Conservation (phyloP, 306 rosid genomes). For the Abrus pulchellus region DNA sequence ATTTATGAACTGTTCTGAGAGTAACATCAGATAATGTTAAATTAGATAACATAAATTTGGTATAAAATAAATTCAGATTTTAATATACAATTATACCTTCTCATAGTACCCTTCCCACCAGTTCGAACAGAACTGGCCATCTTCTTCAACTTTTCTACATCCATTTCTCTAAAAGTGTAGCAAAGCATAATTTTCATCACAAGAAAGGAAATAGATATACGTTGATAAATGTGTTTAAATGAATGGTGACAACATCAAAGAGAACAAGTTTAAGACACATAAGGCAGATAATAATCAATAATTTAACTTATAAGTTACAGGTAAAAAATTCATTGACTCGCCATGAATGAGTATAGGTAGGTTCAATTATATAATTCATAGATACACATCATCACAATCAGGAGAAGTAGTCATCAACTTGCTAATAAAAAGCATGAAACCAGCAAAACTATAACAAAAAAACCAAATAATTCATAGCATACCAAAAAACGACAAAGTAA, state of each 20-base stretch:
- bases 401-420: not conserved
- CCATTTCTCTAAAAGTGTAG: slow-evolving; percentile 61
- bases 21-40: not conserved
- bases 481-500: not conserved
- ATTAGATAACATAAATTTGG: not conserved
- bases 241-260: not conserved
- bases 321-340: not conserved
- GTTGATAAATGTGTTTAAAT: not conserved
- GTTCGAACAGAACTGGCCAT: slow-evolving; percentile 96
- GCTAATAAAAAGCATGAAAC: not conserved
- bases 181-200: slow-evolving; percentile 3
- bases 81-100: slow-evolving; percentile 63
- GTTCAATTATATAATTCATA: not conserved
- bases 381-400: not conserved
- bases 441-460: not conserved
- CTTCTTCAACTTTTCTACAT: slow-evolving; percentile 74
- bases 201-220: not conserved
- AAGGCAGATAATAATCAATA: not conserved
- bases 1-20: not conserved
- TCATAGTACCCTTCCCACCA: slow-evolving; percentile 91
- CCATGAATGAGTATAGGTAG: not conserved
- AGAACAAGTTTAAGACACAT: not conserved
- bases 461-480: slow-evolving; percentile 4
- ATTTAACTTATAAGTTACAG: not conserved
- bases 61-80: not conserved